Evolutionary conservation across 75 land plant genomes (phyloP).

Genomic region (Sequoiadendron giganteum): DNA sequence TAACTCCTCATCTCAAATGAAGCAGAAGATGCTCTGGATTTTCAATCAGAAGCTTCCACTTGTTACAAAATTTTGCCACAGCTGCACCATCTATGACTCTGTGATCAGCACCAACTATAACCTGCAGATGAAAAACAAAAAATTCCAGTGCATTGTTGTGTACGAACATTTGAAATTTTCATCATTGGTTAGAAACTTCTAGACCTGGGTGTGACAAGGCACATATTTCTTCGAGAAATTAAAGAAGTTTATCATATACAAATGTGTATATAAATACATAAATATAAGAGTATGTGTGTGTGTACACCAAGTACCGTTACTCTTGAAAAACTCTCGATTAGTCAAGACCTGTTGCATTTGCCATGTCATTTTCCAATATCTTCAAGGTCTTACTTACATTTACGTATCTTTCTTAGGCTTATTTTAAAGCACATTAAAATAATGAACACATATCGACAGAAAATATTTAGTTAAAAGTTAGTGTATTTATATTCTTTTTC

Average conservation of each 20-base stretch:
- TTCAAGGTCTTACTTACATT: not conserved
- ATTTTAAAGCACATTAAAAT: too few species aligned
- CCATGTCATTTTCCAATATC: too few species aligned
- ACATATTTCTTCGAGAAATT: not conserved
- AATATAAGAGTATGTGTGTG: too few species aligned
- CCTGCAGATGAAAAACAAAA: constrained; percentile 41
- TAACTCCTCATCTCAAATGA: constrained; percentile 51
- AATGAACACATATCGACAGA: not conserved
- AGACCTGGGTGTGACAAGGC: not conserved
- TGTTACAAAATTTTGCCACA: constrained; percentile 85
- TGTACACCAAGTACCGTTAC: too few species aligned
- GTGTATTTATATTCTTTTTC: too few species aligned
- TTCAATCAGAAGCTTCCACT: constrained; percentile 85
- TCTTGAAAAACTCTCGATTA: too few species aligned
- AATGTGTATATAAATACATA: not conserved
- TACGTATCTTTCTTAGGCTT: not conserved
- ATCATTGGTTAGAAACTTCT: not conserved
- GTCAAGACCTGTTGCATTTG: too few species aligned
- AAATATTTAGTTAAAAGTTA: not conserved
- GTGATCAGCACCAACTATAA: constrained; percentile 94
- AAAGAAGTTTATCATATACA: not conserved
- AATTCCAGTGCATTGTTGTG: not conserved
- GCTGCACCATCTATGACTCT: constrained; percentile 96
- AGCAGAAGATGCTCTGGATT: constrained; percentile 82
- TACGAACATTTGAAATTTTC: not conserved